Evolutionary conservation across 306 rosid species (phyloP), one percentile per base, ranked within the genome.

Genomic region (Cucurbita argyrosperma): DNA sequence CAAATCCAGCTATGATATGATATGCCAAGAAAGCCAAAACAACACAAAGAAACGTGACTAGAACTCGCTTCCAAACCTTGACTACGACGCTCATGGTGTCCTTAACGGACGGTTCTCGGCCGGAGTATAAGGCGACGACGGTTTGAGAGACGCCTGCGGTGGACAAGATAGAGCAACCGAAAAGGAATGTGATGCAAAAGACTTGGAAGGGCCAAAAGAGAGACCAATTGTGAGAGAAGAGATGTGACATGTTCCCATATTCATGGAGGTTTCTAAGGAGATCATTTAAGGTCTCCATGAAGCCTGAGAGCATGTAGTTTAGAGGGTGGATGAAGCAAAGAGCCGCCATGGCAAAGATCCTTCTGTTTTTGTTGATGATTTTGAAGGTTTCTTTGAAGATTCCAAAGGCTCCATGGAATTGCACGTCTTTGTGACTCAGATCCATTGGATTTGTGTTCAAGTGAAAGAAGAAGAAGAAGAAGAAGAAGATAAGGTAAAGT

Each of bases 1-100:
- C 75, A 37, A 85, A 84, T 43, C 79, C 83, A 30, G 86, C 84
- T 52, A 82, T 9, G 12, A 76, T 14, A 60, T 81, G 62, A 49
- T 75, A 78, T n/a, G n/a, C 75, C 5, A 75, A 53, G 55, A 59
- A 71, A 21, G 50, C 6, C 7, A 43, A 43, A 26, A 74, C 18
- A 53, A 69, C 51, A 57, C 79, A 78, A 3, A 82, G 16, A 59
- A 75, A 75, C 5, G 85, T 82, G 51, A 82, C 74, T 16, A 75
- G 39, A 30, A 78, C 75, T 46, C 80, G 46, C 50, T 78, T 78
- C 82, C 85, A 82, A 14, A 75, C 85, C 56, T 55, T 40, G 13
- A 1, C 4, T 8, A 64, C 15, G 51, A n/a, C 8, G 71, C 8
- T n/a, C 15, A n/a, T 9, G 38, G 66, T 63, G 30, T 75, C 67